These are phyloP conservation scores for Lecanicillium sp. DNA, from an alignment of 2,329 filamentous ascomycete species.

Conservation along the genomic window DNA sequence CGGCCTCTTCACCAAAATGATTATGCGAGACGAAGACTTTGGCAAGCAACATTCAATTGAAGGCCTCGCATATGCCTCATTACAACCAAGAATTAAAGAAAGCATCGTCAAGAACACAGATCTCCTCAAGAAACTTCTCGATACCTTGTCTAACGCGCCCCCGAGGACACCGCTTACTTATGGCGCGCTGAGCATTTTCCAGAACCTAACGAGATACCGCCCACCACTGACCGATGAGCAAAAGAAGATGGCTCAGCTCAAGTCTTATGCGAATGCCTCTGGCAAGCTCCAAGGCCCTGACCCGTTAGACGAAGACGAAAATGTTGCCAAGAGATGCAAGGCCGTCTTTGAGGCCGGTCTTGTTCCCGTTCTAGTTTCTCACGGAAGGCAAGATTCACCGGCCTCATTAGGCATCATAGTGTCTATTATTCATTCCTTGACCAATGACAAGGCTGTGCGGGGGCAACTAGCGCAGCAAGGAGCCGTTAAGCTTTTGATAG, in stretches of 20 bases:
- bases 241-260: slow-evolving; percentile 83
- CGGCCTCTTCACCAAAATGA: slow-evolving; percentile 56
- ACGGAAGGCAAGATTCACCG: slow-evolving; percentile 63
- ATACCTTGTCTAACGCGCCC: slow-evolving; percentile 48
- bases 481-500: slow-evolving; percentile 76
- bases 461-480: slow-evolving; percentile 86
- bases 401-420: slow-evolving; percentile 65
- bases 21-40: slow-evolving; percentile 49
- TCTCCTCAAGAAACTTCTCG: slow-evolving; percentile 63
- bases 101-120: slow-evolving; percentile 58
- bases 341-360: slow-evolving; percentile 71
- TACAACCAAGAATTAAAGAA: slow-evolving; percentile 81
- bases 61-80: slow-evolving; percentile 83
- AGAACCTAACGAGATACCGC: slow-evolving; percentile 75
- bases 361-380: slow-evolving; percentile 67
- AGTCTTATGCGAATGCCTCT: slow-evolving; percentile 84
- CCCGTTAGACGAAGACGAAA: slow-evolving; percentile 65
- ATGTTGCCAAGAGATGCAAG: slow-evolving; percentile 68
- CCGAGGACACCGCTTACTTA: slow-evolving; percentile 68
- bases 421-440: slow-evolving; percentile 69
- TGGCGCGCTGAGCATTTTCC: slow-evolving; percentile 75
- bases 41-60: slow-evolving; percentile 69
- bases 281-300: slow-evolving; percentile 56
- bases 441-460: slow-evolving; percentile 64
- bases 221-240: slow-evolving; percentile 79